phyloP scores from a whole-genome alignment of 352 stramenopile genomes.

The Phytophthora sp. region DNA sequence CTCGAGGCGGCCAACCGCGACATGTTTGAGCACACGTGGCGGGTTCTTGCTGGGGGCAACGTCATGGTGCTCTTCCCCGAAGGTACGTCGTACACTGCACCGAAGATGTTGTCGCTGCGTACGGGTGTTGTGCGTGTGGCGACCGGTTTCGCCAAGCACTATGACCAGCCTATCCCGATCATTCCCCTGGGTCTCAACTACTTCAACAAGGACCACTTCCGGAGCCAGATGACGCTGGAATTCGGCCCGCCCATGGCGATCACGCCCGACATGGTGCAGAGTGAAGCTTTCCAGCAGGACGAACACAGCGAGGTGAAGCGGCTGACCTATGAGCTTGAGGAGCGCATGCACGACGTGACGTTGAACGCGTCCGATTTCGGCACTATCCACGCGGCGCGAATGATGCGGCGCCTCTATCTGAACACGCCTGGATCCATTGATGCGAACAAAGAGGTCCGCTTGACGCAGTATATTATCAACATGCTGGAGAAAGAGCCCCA shows the following conservation, averaged over 20 bases:
- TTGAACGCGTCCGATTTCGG: conserved; percentile 74
- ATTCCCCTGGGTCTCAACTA: conserved; percentile 78
- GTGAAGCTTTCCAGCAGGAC: conserved; percentile 42
- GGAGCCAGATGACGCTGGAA: conserved; percentile 73
- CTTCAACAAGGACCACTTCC: conserved; percentile 87
- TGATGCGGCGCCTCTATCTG: conserved; percentile 75
- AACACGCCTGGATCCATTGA: conserved; percentile 68
- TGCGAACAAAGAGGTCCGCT: conserved; percentile 71
- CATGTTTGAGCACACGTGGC: conserved; percentile 84
- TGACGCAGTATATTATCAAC: conserved; percentile 82
- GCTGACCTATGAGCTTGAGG: conserved; percentile 50
- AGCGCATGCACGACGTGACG: conserved; percentile 47
- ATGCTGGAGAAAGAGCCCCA: conserved; percentile 59
- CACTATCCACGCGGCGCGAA: conserved; percentile 61
- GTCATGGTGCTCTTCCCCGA: conserved; percentile 84
- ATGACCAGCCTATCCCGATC: conserved; percentile 74
- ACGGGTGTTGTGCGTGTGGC: conserved; percentile 78
- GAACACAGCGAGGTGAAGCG: conserved; percentile 61
- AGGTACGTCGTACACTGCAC: conserved; percentile 81
- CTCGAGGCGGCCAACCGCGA: conserved; percentile 61
- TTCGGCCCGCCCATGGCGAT: conserved; percentile 70
- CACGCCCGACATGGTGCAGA: conserved; percentile 51
- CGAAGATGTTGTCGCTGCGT: conserved; percentile 78
- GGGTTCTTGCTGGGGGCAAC: conserved; percentile 59
- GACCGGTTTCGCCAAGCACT: conserved; percentile 71